These are phyloP conservation scores for Nidularia pulvinata DNA, from an alignment of 768 basidiomycete species.

Conservation along the genomic window DNA sequence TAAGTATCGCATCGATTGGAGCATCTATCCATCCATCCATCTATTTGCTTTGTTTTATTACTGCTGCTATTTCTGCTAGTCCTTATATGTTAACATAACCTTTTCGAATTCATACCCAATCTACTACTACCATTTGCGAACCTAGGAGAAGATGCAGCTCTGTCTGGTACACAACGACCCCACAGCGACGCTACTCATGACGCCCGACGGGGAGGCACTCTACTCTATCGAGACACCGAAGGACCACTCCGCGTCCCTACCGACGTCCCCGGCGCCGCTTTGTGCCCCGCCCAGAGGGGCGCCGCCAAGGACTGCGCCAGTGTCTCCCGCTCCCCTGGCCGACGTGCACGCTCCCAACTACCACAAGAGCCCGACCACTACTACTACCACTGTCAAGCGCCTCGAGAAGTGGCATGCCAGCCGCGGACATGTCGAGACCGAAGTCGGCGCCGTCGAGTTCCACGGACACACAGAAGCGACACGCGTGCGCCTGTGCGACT, in stretches of 20 bases:
- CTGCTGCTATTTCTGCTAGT: too few relatives aligned
- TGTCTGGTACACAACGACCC: constrained; percentile 37
- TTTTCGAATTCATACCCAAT: too few relatives aligned
- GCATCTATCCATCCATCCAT: too few relatives aligned
- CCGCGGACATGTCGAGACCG: constrained; percentile 24
- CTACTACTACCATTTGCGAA: too few relatives aligned
- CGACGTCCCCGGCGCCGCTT: background rate
- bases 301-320: background rate
- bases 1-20: too few relatives aligned
- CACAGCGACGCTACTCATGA: constrained; percentile 26
- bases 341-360: constrained; percentile 1
- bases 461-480: constrained; percentile 12
- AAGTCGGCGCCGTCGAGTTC: constrained; percentile 27
- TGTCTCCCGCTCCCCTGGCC: background rate
- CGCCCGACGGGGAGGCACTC: constrained; percentile 25
- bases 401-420: constrained; percentile 17
- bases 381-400: constrained; percentile 22
- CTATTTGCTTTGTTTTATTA: too few relatives aligned
- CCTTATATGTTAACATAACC: too few relatives aligned
- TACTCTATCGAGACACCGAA: constrained; percentile 28
- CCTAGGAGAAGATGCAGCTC: too few relatives aligned
- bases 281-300: background rate
- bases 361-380: background rate
- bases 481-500: too few relatives aligned
- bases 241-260: background rate